Evolutionary conservation across 1,284 basidiomycete species (phyloP), one percentile per base, ranked within the genome.

Genomic region (Sanghuangporus baumii): DNA sequence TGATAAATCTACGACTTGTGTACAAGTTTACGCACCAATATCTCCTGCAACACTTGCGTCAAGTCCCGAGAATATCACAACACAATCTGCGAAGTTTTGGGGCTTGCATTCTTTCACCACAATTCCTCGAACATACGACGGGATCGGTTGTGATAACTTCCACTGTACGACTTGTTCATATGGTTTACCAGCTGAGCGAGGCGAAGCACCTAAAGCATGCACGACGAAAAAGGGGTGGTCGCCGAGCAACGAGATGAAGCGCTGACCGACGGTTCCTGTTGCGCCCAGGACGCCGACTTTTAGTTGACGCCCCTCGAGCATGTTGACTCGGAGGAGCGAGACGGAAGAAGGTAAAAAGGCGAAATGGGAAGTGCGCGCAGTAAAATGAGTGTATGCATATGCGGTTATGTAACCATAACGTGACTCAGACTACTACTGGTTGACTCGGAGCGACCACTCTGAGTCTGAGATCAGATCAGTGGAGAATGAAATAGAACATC

Each of bases 241-340:
- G 6, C 91, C 81, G 55, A 99, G 89, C 62, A 98, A 87, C 63
- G 89, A 83, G 74, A 99, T 94, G 76, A 99, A 99, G 63, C 93
- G 86, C 76, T 98, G 95, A 23, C 95, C 95, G 62, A 98, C 95
- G 56, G 93, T 96, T 55, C 96, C 97, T 0, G 97, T 99, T 5
- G 97, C 97, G 55, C 96, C 96, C 18, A 99, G 84, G 64, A 99
- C 81, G 67, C 94, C 96, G 67, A 99, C 95, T 68, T 91, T 91
- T 78, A 94, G 76, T 70, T 81, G 67, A 12, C 65, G 57, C 38
- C 60, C 62, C 50, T 64, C 61, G 16, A 61, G 55, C 68, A 69
- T 69, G 47, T 6, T 40, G 56, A 36, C n/a, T 38, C 51, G 61
- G 61, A 47, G 63, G 66, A 34, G n/a, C 52, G 31, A 37, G 9